Base-by-base conservation (phyloP, 2,329 filamentous ascomycete species). In the Sporothrix dimorphospora region DNA sequence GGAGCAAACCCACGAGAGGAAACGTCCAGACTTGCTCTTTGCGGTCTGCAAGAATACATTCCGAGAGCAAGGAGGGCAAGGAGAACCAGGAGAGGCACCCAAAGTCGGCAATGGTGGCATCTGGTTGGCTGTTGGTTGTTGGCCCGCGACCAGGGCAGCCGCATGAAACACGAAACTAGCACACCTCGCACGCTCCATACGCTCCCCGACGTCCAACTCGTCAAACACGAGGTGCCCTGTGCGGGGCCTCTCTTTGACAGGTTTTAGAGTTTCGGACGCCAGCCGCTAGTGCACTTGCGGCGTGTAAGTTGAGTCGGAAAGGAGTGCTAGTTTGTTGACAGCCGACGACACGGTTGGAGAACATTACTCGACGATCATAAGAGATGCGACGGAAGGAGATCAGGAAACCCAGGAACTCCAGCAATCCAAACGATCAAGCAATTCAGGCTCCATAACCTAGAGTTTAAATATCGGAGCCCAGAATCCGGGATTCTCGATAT, bases 231-330 rank as follows among this genome's bases (percentile, higher is more conserved):
- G n/a, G 49, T 30, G 66, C 34, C 42, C 66, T 27, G 34, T 42
- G 49, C 66, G 66, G 49, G 11, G n/a, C 49, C 24, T 16, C 16
- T 47, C 21, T 21, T 49, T 34, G 42, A 21, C 65, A n/a, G n/a
- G 30, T 40, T 67, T 69, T 69, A 69, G 34, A 51, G 47, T 69
- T 69, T 55, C 66, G 66, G 66, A 55, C n/a, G 12, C 30, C 66
- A 69, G 66, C 66, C 45, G 21, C 57, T 66, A 67, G 45, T 51
- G 65, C 30, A 21, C 40, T 65, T 45, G 27, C 38, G 27, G 21
- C 38, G 57, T 34, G 63, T 34, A 34, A 47, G 24, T 49, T 42
- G 9, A 12, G 53, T 19, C 5, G 14, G 14, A 19, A 19, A 19
- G 9, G 47, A 49, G 14, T n/a, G 16, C 42, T 4, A 3, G 47